Evolutionary conservation across 768 basidiomycete genomes (phyloP).

Genomic region (Clathrus columnatus): DNA sequence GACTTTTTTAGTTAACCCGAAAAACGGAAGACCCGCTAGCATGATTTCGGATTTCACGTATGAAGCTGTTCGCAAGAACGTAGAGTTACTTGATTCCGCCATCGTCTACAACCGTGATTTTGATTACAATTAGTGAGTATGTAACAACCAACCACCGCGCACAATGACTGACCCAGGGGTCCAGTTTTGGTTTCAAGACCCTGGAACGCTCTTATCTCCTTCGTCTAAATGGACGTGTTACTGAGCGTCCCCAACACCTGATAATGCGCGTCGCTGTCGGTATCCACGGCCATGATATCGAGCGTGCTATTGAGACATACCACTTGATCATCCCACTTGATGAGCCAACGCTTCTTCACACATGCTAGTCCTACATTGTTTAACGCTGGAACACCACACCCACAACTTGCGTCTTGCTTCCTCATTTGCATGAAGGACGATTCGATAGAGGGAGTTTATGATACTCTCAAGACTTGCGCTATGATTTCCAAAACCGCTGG

Average conservation of each 20-base stretch:
- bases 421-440: slow-evolving; percentile 98
- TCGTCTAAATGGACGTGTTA: slow-evolving; percentile 87
- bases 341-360: slow-evolving; percentile 98
- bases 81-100: slow-evolving; percentile 77
- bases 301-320: slow-evolving; percentile 84
- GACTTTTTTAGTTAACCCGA: slow-evolving; percentile 89
- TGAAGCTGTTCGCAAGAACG: slow-evolving; percentile 70
- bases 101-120: slow-evolving; percentile 99
- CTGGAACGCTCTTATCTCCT: slow-evolving; percentile 96
- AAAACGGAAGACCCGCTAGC: slow-evolving; percentile 76
- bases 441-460: slow-evolving; percentile 99
- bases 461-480: slow-evolving; percentile 95
- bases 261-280: slow-evolving; percentile 99
- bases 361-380: slow-evolving; percentile 97
- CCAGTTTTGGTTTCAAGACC: slow-evolving; percentile 98
- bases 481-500: slow-evolving; percentile 99
- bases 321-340: too few relatives aligned
- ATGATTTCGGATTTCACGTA: slow-evolving; percentile 92
- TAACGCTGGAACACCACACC: slow-evolving; percentile 92
- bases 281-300: slow-evolving; percentile 85
- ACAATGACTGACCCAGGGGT: background rate
- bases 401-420: slow-evolving; percentile 97
- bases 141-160: background rate
- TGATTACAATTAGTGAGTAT: slow-evolving; percentile 83
- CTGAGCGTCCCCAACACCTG: slow-evolving; percentile 97